These are phyloP conservation scores for Phytopythium aichiense DNA, from an alignment of 352 stramenopile species.

Conservation along the genomic window DNA sequence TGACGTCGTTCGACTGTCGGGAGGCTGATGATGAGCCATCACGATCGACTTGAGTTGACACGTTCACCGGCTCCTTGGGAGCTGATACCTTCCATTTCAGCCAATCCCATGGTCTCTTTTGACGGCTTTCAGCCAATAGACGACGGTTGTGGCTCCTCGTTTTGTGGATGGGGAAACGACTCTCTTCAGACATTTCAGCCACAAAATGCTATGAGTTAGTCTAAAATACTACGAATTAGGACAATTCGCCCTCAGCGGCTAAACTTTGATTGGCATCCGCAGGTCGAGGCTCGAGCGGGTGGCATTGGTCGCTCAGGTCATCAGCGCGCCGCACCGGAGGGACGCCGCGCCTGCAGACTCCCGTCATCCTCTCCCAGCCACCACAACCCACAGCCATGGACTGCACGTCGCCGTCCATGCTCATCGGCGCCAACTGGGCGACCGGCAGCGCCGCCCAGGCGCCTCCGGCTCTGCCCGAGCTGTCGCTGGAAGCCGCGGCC, in stretches of 20 bases:
- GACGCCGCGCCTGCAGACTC: not conserved
- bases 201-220: not conserved
- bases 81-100: not conserved
- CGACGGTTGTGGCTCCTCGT: not conserved
- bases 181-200: not conserved
- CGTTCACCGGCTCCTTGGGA: not conserved
- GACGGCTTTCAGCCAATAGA: conserved; percentile 5
- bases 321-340: not conserved
- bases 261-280: not conserved
- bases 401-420: conserved; percentile 68
- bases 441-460: conserved; percentile 24
- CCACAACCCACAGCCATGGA: conserved; percentile 31
- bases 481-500: conserved; percentile 19
- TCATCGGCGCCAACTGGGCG: conserved; percentile 56
- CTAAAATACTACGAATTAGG: not conserved
- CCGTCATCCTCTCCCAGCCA: too few species aligned
- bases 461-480: conserved; percentile 11
- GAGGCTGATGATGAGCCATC: not conserved
- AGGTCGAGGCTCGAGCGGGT: not conserved
- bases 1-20: not conserved
- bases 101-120: conserved; percentile 1
- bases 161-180: not conserved
- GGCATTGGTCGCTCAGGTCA: not conserved
- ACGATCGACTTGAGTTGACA: not conserved
- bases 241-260: not conserved